phyloP scores from a whole-genome alignment of 2,329 filamentous ascomycete genomes.

The Scedosporium minutisporum region DNA sequence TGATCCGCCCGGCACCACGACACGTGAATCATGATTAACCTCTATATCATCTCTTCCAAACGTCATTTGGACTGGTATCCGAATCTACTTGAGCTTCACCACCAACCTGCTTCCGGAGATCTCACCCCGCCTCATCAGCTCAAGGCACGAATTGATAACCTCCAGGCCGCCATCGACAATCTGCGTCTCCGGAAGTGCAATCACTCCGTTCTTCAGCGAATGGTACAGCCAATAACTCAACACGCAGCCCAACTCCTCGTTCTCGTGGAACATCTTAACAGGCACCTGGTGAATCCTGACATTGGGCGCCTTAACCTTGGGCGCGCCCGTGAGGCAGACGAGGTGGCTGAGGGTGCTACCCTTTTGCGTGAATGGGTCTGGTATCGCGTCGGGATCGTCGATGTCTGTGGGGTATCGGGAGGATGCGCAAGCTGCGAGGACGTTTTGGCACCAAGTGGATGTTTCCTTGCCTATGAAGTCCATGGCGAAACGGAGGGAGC shows the following conservation, averaged over 20 bases:
- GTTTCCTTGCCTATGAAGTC: constrained; percentile 60
- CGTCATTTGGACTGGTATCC: no score
- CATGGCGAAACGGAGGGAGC: constrained; percentile 54
- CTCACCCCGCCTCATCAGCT: constrained; percentile 54
- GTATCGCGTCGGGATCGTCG: not conserved
- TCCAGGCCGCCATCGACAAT: constrained; percentile 53
- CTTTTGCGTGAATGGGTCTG: not conserved
- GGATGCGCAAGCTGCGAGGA: constrained; percentile 12
- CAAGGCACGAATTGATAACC: constrained; percentile 58
- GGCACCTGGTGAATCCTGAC: constrained; percentile 56
- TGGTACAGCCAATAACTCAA: constrained; percentile 59
- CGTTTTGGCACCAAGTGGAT: constrained; percentile 26
- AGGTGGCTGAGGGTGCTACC: constrained; percentile 35
- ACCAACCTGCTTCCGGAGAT: constrained; percentile 61
- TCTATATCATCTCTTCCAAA: no score
- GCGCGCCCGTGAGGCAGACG: constrained; percentile 57
- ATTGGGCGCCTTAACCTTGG: constrained; percentile 39
- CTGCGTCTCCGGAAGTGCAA: constrained; percentile 57
- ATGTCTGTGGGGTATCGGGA: constrained; percentile 6
- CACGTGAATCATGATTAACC: no score
- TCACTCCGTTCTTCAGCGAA: constrained; percentile 41
- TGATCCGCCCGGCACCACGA: no score
- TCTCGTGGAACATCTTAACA: constrained; percentile 67
- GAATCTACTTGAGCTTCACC: constrained; percentile 24
- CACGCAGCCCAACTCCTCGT: constrained; percentile 50